These are phyloP conservation scores for Sphagnurus paluster DNA, from an alignment of 1,284 basidiomycete genomes.

Conservation along the genomic window DNA sequence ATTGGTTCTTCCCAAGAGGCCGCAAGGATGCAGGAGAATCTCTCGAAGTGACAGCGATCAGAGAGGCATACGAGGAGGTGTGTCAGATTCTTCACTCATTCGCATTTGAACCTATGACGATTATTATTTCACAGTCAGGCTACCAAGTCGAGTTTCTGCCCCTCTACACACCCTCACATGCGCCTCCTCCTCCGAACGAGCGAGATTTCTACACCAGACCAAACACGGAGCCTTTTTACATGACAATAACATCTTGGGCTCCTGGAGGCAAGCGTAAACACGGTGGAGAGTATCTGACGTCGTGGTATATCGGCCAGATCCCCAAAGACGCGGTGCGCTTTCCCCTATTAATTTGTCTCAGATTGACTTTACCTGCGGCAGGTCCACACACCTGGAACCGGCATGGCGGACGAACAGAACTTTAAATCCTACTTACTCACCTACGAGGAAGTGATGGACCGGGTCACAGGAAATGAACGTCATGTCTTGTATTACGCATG, in stretches of 20 bases:
- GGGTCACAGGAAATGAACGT: conserved; percentile 5
- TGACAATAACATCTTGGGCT: conserved; percentile 14
- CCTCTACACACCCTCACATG: conserved; percentile 13
- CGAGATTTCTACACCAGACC: neutral
- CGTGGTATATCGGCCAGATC: conserved; percentile 57
- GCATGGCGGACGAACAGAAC: conserved; percentile 55
- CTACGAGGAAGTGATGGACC: conserved; percentile 14
- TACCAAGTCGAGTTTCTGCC: conserved; percentile 19
- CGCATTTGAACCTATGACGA: neutral
- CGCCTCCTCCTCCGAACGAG: conserved; percentile 17
- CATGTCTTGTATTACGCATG: conserved; percentile 18
- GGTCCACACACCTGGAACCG: conserved; percentile 48
- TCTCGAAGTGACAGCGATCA: conserved; percentile 53
- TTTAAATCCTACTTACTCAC: conserved; percentile 37
- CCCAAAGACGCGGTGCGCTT: conserved; percentile 47
- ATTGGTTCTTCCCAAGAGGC: conserved; percentile 62
- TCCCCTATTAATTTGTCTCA: neutral
- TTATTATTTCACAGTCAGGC: conserved; percentile 15
- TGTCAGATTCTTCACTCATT: conserved; percentile 13
- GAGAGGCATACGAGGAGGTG: conserved; percentile 70
- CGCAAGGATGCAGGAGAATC: conserved; percentile 65
- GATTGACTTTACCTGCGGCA: conserved; percentile 20
- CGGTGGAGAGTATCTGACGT: conserved; percentile 45
- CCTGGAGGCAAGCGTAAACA: conserved; percentile 11
- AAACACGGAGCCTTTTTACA: conserved; percentile 17